phyloP scores from a whole-genome alignment of 306 rosid species.

The Vachellia collinsii region DNA sequence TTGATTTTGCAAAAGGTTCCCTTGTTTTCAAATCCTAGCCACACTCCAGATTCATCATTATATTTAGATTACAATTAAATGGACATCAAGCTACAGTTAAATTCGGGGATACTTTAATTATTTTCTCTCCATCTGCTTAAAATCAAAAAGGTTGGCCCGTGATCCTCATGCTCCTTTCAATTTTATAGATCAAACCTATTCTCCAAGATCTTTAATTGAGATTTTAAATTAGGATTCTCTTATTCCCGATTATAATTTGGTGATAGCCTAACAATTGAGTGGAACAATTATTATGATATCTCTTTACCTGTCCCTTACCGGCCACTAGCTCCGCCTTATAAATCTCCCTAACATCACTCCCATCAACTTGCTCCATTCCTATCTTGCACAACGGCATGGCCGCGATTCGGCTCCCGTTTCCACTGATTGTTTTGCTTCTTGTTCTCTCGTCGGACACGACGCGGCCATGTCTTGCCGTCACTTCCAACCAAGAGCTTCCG shows the following conservation, averaged over 20 bases:
- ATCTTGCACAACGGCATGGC: slow-evolving; percentile 45
- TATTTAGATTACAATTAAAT: neutral
- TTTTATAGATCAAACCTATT: neutral
- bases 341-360: slow-evolving; percentile 15
- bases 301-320: neutral
- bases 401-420: slow-evolving; percentile 22
- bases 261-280: neutral
- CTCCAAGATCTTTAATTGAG: neutral
- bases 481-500: slow-evolving; percentile 41
- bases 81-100: neutral
- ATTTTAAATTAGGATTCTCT: neutral
- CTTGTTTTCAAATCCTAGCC: slow-evolving; percentile 22
- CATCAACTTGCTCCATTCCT: neutral
- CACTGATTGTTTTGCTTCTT: slow-evolving; percentile 5
- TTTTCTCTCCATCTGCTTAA: neutral
- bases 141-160: slow-evolving; percentile 3
- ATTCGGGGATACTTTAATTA: neutral
- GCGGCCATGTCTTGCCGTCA: slow-evolving; percentile 20
- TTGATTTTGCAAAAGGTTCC: too few relatives aligned
- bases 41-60: neutral
- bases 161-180: slow-evolving; percentile 3
- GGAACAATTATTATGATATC: neutral
- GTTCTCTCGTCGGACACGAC: slow-evolving; percentile 25
- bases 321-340: neutral
- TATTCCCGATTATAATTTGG: neutral